A percentile compares a stretch with the other conserved stretches of the same genome.
Evolutionary conservation across 768 basidiomycete species (phyloP).

Genomic region (Russula abietina): DNA sequence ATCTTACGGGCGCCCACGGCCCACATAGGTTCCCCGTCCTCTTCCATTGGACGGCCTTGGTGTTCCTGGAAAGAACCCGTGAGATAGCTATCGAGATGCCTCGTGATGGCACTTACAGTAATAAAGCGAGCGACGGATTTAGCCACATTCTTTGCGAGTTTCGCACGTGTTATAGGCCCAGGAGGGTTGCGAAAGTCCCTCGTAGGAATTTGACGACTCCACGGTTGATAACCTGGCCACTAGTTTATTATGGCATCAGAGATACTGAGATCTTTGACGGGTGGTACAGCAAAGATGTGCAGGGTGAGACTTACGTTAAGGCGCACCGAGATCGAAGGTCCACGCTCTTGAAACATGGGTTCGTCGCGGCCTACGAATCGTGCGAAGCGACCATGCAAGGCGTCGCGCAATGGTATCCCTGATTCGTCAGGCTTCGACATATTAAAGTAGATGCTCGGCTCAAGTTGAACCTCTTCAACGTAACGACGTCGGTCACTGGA

Average conservation of each 20-base stretch:
- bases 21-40: slow-evolving; percentile 57
- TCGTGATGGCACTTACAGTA: slow-evolving; percentile 36
- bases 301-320: slow-evolving; percentile 48
- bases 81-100: not conserved
- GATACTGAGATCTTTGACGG: slow-evolving; percentile 8
- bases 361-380: slow-evolving; percentile 54
- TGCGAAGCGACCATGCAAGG: slow-evolving; percentile 52
- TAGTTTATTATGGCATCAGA: slow-evolving; percentile 29
- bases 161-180: slow-evolving; percentile 66
- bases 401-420: slow-evolving; percentile 61
- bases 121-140: slow-evolving; percentile 70
- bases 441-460: slow-evolving; percentile 59
- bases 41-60: slow-evolving; percentile 49
- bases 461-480: slow-evolving; percentile 61
- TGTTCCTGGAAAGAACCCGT: slow-evolving; percentile 38
- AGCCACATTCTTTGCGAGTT: slow-evolving; percentile 74
- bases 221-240: slow-evolving; percentile 78
- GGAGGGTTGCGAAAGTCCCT: slow-evolving; percentile 76
- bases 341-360: slow-evolving; percentile 62
- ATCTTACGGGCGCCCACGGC: slow-evolving; percentile 51
- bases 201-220: slow-evolving; percentile 79
- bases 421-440: slow-evolving; percentile 47
- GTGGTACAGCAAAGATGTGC: slow-evolving; percentile 14
- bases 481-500: slow-evolving; percentile 72
- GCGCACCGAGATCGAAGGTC: slow-evolving; percentile 75